phyloP scores from a whole-genome alignment of 148 eudicot species.

The Silene conica region DNA sequence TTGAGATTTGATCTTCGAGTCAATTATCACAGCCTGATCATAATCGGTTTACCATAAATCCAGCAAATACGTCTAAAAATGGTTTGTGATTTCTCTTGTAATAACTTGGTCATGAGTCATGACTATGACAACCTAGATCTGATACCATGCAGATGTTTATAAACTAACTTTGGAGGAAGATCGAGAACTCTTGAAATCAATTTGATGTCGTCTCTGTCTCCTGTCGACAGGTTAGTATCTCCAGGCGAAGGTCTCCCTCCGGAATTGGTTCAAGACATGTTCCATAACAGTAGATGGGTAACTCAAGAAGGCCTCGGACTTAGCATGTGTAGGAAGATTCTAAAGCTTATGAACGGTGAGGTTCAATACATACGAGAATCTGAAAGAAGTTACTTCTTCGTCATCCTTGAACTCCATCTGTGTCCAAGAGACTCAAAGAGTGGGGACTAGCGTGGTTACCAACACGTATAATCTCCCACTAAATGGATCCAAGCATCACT shows the following conservation, averaged over 20 bases:
- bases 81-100: too few relatives aligned
- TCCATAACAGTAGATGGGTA: constrained; percentile 68
- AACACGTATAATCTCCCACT: not conserved
- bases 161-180: too few relatives aligned
- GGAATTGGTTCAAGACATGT: constrained; percentile 85
- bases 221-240: constrained; percentile 57
- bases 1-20: too few relatives aligned
- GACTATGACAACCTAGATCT: too few relatives aligned
- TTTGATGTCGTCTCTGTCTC: constrained; percentile 9
- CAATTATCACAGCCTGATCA: too few relatives aligned
- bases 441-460: constrained; percentile 19
- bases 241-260: constrained; percentile 94
- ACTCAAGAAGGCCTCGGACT: constrained; percentile 89
- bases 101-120: too few relatives aligned
- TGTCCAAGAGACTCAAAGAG: constrained; percentile 32
- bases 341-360: constrained; percentile 82
- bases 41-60: too few relatives aligned
- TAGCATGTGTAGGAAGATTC: constrained; percentile 74
- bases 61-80: too few relatives aligned
- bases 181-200: too few relatives aligned
- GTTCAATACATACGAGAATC: constrained; percentile 94
- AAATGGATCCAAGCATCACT: not conserved
- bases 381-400: constrained; percentile 72
- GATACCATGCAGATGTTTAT: too few relatives aligned
- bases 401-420: constrained; percentile 64